Conservation (phyloP, 225 moss, liverwort and hornwort genomes). For the Pleurozium schreberi region DNA sequence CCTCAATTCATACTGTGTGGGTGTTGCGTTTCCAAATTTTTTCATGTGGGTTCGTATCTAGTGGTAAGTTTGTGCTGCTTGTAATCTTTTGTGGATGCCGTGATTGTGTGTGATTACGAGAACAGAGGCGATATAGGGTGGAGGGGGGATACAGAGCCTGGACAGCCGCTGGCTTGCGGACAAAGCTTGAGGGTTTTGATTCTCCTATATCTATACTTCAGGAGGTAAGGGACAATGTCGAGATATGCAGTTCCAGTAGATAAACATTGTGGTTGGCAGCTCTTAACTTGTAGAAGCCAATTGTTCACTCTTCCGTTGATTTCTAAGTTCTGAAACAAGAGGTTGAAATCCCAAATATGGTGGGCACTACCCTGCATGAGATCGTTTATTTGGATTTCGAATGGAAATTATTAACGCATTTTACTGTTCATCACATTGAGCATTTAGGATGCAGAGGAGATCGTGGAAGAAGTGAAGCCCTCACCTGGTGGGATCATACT, state of each 20-base stretch:
- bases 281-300: background rate
- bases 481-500: slow-evolving; percentile 31
- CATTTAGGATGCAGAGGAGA: slow-evolving; percentile 70
- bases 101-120: background rate
- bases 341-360: background rate
- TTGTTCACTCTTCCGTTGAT: background rate
- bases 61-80: background rate
- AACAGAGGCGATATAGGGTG: slow-evolving; percentile 63
- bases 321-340: background rate
- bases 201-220: slow-evolving; percentile 54
- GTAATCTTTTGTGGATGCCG: background rate
- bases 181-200: slow-evolving; percentile 36
- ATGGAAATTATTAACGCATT: background rate
- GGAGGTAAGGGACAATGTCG: slow-evolving; percentile 43
- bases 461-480: slow-evolving; percentile 73
- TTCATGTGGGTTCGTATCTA: background rate
- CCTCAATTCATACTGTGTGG: background rate
- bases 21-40: background rate
- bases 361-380: background rate
- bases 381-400: background rate
- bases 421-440: background rate
- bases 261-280: background rate
- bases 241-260: background rate
- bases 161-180: slow-evolving; percentile 65
- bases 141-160: slow-evolving; percentile 85